Conservation (phyloP, 805 yeast species). For the Teunomyces funiuensis region DNA sequence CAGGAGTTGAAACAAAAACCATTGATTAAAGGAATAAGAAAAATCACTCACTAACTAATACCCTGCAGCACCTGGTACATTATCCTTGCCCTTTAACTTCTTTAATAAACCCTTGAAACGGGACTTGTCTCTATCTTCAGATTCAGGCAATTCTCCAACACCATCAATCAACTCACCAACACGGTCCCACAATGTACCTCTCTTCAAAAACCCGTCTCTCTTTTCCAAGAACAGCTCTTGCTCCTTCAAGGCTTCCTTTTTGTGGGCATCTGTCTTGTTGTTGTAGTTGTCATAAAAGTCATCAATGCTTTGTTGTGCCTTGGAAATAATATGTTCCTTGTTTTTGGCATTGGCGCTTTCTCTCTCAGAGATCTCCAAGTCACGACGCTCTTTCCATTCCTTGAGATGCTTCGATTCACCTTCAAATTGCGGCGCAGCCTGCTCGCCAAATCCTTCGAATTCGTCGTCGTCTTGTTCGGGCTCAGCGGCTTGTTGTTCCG, state of each 20-base stretch:
- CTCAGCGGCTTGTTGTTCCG: conserved; percentile 13
- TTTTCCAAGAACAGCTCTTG: conserved; percentile 69
- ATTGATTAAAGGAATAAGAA: conserved; percentile 14
- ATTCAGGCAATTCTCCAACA: conserved; percentile 37
- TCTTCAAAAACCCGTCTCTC: conserved; percentile 62
- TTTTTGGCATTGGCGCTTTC: conserved; percentile 69
- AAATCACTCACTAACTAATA: conserved; percentile 31
- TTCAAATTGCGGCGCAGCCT: conserved; percentile 14
- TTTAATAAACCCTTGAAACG: conserved; percentile 65
- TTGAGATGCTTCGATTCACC: conserved; percentile 52
- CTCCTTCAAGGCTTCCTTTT: conserved; percentile 62
- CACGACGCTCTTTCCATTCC: conserved; percentile 83
- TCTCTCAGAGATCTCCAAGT: conserved; percentile 73
- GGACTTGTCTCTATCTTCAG: conserved; percentile 61
- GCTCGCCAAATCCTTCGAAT: conserved; percentile 30
- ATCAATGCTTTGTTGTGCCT: conserved; percentile 82
- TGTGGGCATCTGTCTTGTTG: conserved; percentile 70
- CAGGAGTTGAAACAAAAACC: conserved; percentile 9
- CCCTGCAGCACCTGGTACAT: conserved; percentile 78
- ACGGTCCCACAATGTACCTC: conserved; percentile 52
- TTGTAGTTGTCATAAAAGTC: conserved; percentile 92
- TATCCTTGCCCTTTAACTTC: conserved; percentile 65
- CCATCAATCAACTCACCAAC: conserved; percentile 51
- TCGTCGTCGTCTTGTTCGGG: conserved; percentile 40
- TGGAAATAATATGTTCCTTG: conserved; percentile 63